Conservation (phyloP, 371 early-diverging fungal species). For the Cladochytrium tenue region DNA sequence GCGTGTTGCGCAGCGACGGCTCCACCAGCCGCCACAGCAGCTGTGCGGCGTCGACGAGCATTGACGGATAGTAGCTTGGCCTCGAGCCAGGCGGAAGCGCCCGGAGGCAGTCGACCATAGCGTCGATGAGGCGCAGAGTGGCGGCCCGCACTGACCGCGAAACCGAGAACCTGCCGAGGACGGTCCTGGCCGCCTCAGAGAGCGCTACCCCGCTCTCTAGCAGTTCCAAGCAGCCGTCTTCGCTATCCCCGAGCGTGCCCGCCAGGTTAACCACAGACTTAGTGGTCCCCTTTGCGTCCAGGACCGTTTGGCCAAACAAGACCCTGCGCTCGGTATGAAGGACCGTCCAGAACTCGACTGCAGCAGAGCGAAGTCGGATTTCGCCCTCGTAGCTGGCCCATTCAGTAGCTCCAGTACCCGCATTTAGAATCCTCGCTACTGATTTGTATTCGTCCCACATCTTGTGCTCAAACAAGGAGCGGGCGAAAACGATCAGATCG, state of each 20-base stretch:
- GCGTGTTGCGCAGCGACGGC: constrained; percentile 22
- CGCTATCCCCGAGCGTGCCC: constrained; percentile 10
- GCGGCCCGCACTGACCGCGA: constrained; percentile 22
- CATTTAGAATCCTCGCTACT: constrained; percentile 20
- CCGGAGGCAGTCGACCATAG: constrained; percentile 29
- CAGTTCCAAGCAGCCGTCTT: constrained; percentile 11
- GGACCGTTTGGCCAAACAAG: constrained; percentile 19
- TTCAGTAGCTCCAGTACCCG: neutral
- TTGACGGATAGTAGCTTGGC: constrained; percentile 16
- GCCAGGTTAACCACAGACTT: neutral
- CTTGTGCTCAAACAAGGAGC: constrained; percentile 17
- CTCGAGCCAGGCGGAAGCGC: too few species aligned
- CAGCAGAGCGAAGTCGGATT: constrained; percentile 24
- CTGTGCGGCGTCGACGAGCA: constrained; percentile 31
- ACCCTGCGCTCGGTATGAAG: constrained; percentile 35
- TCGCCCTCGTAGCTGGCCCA: constrained; percentile 9
- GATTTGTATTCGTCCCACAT: constrained; percentile 35
- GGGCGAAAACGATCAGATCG: constrained; percentile 20
- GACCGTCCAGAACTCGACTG: constrained; percentile 30
- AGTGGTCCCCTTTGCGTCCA: constrained; percentile 3
- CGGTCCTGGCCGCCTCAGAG: neutral
- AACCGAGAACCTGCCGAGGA: constrained; percentile 15
- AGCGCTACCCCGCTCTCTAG: neutral
- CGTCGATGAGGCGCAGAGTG: constrained; percentile 18
- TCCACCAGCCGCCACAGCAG: constrained; percentile 35